Conservation (phyloP, 805 yeast genomes). For the Saccharomycopsis sp. region DNA sequence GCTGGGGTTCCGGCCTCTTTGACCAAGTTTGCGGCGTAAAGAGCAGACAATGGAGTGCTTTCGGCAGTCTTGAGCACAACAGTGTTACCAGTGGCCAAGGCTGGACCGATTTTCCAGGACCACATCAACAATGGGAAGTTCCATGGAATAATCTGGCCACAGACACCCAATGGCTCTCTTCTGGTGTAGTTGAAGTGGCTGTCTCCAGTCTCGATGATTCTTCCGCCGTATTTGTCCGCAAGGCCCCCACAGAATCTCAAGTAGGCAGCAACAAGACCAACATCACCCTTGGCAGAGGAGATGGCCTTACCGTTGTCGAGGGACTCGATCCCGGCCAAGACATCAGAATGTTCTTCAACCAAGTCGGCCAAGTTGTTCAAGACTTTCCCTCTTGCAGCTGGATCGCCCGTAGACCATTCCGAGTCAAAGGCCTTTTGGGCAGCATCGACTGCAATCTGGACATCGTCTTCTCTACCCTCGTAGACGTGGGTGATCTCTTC, state of each 20-base stretch:
- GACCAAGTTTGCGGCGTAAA: constrained; percentile 53
- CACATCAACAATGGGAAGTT: constrained; percentile 77
- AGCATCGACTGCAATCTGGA: constrained; percentile 61
- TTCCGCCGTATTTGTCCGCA: constrained; percentile 64
- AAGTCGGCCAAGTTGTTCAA: constrained; percentile 61
- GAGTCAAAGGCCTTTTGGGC: constrained; percentile 55
- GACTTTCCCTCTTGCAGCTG: constrained; percentile 45
- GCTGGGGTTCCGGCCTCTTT: constrained; percentile 67
- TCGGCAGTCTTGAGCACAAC: constrained; percentile 70
- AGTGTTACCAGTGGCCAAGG: constrained; percentile 71
- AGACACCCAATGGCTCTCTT: constrained; percentile 73
- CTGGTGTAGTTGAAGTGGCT: constrained; percentile 58
- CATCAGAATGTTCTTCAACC: constrained; percentile 55
- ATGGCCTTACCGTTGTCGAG: constrained; percentile 75
- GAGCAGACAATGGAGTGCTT: constrained; percentile 68
- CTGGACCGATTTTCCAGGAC: constrained; percentile 77
- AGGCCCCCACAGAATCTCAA: constrained; percentile 68
- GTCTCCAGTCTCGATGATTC: constrained; percentile 55
- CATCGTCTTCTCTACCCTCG: constrained; percentile 55
- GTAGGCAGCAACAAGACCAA: constrained; percentile 55
- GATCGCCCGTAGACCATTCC: constrained; percentile 56
- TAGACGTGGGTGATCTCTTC: constrained; percentile 51
- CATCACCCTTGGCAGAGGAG: constrained; percentile 59
- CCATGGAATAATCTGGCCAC: constrained; percentile 84
- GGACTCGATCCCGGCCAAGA: constrained; percentile 62